Evolutionary conservation across 345 rosid genomes (phyloP).

Genomic region (Eucalyptus viminalis): DNA sequence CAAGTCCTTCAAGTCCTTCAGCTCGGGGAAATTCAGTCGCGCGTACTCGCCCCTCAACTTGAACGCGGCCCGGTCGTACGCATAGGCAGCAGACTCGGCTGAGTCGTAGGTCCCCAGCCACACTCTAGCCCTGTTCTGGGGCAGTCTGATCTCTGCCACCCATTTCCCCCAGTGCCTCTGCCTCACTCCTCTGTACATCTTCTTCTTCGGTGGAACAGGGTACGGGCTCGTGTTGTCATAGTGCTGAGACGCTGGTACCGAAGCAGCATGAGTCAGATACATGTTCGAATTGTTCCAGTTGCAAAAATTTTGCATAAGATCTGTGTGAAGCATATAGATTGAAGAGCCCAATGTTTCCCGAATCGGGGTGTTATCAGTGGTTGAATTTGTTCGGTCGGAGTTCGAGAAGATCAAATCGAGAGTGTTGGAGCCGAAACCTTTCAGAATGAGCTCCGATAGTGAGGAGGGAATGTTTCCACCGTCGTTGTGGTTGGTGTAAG

Average conservation of each 20-base stretch:
- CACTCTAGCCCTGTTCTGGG: slow-evolving; percentile 87
- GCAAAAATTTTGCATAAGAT: slow-evolving; percentile 48
- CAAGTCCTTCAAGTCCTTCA: slow-evolving; percentile 59
- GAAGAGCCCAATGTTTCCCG: slow-evolving; percentile 55
- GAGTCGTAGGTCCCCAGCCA: slow-evolving; percentile 95
- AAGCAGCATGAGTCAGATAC: neutral
- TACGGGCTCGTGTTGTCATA: neutral
- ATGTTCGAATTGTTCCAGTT: neutral
- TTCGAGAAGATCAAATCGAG: slow-evolving; percentile 77
- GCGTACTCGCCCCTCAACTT: slow-evolving; percentile 96
- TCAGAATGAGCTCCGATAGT: slow-evolving; percentile 61
- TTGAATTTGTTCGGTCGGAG: slow-evolving; percentile 7
- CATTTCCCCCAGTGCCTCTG: slow-evolving; percentile 99
- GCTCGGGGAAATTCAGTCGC: slow-evolving; percentile 68
- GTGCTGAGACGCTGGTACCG: slow-evolving; percentile 1
- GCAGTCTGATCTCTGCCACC: slow-evolving; percentile 95
- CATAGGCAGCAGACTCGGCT: slow-evolving; percentile 85
- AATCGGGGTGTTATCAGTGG: neutral
- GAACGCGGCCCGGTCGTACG: slow-evolving; percentile 92
- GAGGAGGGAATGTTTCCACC: slow-evolving; percentile 20
- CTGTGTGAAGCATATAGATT: slow-evolving; percentile 75
- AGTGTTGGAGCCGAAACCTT: slow-evolving; percentile 57
- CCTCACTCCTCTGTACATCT: slow-evolving; percentile 91
- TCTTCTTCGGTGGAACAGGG: slow-evolving; percentile 14
- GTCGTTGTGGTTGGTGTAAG: neutral